Evolutionary conservation across 441 rosid species (phyloP).

Genomic region (Brassica balearica): DNA sequence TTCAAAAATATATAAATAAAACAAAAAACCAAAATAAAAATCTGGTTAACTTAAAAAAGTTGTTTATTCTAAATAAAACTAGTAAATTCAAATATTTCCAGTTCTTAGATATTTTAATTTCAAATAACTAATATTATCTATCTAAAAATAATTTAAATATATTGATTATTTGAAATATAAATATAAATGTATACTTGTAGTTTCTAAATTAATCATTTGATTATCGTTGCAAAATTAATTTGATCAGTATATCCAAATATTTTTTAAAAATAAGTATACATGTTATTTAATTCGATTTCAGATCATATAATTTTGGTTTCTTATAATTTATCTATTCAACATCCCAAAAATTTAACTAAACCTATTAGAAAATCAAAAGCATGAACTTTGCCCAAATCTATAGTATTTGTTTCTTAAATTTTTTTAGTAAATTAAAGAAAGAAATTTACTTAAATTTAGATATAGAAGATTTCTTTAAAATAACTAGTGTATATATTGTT

Average conservation of each 20-base stretch:
- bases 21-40: no score
- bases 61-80: no score
- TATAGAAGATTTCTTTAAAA: neutral
- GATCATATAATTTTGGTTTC: neutral
- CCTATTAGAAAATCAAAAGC: neutral
- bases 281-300: neutral
- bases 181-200: no score
- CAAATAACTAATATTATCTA: no score
- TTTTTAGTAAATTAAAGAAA: neutral
- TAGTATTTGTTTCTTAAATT: neutral
- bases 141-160: no score
- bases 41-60: no score
- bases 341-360: neutral
- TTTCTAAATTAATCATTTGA: neutral
- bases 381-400: neutral
- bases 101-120: no score
- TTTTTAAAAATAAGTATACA: neutral
- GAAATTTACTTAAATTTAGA: neutral
- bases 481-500: neutral
- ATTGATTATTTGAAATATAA: no score
- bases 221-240: neutral
- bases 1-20: no score
- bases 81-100: no score
- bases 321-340: neutral
- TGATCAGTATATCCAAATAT: neutral